A percentile compares a stretch with the other conserved stretches of the same genome.
Evolutionary conservation across 2,329 filamentous ascomycete species (phyloP).

Genomic region (Botrytis porri): DNA sequence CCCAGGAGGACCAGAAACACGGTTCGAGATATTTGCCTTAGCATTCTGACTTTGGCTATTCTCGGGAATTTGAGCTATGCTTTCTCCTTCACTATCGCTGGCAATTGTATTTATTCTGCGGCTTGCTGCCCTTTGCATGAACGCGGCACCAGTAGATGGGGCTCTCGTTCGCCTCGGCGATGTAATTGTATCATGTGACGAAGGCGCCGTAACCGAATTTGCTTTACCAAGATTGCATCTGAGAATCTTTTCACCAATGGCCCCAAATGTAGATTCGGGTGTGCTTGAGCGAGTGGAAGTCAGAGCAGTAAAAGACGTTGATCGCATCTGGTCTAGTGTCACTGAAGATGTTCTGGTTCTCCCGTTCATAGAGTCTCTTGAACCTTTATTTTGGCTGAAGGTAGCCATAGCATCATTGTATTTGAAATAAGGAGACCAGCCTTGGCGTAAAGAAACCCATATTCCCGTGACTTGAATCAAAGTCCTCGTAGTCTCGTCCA

Average conservation of each 20-base stretch:
- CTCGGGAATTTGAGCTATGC: conserved; percentile 18
- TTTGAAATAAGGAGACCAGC: conserved; percentile 43
- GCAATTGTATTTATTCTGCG: conserved; percentile 30
- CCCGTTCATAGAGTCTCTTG: conserved; percentile 17
- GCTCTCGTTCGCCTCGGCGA: conserved; percentile 42
- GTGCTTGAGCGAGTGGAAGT: conserved; percentile 24
- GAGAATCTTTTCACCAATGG: conserved; percentile 29
- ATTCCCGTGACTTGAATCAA: conserved; percentile 53
- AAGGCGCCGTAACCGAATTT: conserved; percentile 23
- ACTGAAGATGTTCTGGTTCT: conserved; percentile 32
- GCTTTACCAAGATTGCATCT: conserved; percentile 24
- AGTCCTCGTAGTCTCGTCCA: conserved; percentile 46
- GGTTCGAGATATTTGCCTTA: conserved; percentile 9
- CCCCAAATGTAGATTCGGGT: conserved; percentile 30
- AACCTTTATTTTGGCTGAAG: conserved; percentile 15
- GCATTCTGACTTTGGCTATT: conserved; percentile 1
- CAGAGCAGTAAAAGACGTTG: conserved; percentile 14
- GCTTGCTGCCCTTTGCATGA: conserved; percentile 41
- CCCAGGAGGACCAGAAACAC: conserved; percentile 26
- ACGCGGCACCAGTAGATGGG: conserved; percentile 48
- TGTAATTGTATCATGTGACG: conserved; percentile 22
- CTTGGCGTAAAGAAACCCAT: conserved; percentile 50
- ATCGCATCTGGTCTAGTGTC: conserved; percentile 29
- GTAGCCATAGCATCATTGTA: conserved; percentile 35
- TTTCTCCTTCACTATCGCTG: conserved; percentile 35